Evolutionary conservation across 2,329 filamentous ascomycete genomes (phyloP), one percentile per base, ranked within the genome.

Genomic region (Podosphaera leucotricha): DNA sequence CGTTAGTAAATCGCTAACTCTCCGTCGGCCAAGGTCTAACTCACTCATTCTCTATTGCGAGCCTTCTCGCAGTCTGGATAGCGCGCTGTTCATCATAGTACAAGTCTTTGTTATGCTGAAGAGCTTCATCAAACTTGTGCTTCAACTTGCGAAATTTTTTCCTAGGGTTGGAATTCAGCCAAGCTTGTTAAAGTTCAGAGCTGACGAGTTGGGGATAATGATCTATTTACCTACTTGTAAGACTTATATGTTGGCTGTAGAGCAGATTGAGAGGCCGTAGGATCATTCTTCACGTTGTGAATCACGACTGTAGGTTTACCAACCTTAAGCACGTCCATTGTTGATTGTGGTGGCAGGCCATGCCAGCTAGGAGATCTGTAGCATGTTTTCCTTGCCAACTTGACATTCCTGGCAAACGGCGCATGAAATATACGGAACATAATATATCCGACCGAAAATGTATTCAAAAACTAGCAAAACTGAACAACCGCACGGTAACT

Each of bases 91-190:
- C 85, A 44, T 81, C 70, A 54, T 75, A 75, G 62, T 90, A 90
- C 47, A 90, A 68, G 44, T 77, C 71, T 61, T 92, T 90, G 59
- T 83, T 81, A 51, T 83, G 75, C 46, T 77, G 72, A 72, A 86
- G 82, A 55, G 74, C 75, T 43, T 75, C 68, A 53, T 90, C 80
- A 57, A 90, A 92, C 22, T 69, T 66, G 58, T 79, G 69, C 62
- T 80, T 77, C 75, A 90, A 82, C 69, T 92, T 92, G 55, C 80
- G 79, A 61, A 92, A 98, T 67, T 98, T 98, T 65, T 93, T 92
- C 71, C 82, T 84, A 68, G 70, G 79, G 45, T 46, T 41, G 57
- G 19, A 26, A 26, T 41, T 41, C 15, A 24, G 21, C 22, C 39
- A 26, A 26, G 15, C 11, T 41, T 15, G n/a, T 19, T 11, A 15